phyloP scores from a whole-genome alignment of 177 flowering plant species.

The Vitis hybrid region DNA sequence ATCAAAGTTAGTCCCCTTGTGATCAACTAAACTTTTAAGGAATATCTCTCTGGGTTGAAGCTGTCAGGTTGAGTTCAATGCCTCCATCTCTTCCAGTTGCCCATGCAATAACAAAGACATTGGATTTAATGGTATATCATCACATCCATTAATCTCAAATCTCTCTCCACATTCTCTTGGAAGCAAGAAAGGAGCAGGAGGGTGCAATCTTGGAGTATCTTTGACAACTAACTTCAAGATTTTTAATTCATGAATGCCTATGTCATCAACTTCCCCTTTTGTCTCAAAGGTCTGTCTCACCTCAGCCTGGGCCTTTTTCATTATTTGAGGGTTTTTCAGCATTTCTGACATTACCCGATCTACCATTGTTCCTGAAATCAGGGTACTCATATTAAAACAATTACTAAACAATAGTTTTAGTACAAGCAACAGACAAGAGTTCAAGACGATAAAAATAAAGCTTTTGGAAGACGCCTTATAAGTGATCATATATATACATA shows the following conservation, averaged over 20 bases:
- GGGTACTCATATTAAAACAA: too few species aligned
- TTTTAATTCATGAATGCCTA: conserved; percentile 14
- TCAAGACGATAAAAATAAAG: too few species aligned
- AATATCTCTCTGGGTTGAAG: conserved; percentile 36
- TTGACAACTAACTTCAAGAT: conserved; percentile 29
- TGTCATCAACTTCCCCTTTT: conserved; percentile 15
- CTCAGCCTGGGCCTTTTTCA: too few species aligned
- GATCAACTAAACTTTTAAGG: conserved; percentile 16
- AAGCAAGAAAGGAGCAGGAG: conserved; percentile 23
- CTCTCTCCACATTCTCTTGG: conserved; percentile 30
- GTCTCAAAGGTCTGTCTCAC: too few species aligned
- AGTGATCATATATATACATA: too few species aligned
- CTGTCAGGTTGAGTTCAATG: conserved; percentile 29
- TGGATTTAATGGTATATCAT: conserved; percentile 22
- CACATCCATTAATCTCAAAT: conserved; percentile 24
- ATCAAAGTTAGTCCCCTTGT: conserved; percentile 23
- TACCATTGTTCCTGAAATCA: too few species aligned
- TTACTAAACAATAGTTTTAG: too few species aligned
- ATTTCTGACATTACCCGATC: too few species aligned
- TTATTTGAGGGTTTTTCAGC: too few species aligned
- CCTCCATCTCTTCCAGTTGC: conserved; percentile 31
- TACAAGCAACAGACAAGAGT: too few species aligned
- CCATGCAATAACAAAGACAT: conserved; percentile 28
- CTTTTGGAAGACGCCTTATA: too few species aligned
- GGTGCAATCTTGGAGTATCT: conserved; percentile 35